Conservation (phyloP, 1,284 basidiomycete genomes). For the Tilletia caries region DNA sequence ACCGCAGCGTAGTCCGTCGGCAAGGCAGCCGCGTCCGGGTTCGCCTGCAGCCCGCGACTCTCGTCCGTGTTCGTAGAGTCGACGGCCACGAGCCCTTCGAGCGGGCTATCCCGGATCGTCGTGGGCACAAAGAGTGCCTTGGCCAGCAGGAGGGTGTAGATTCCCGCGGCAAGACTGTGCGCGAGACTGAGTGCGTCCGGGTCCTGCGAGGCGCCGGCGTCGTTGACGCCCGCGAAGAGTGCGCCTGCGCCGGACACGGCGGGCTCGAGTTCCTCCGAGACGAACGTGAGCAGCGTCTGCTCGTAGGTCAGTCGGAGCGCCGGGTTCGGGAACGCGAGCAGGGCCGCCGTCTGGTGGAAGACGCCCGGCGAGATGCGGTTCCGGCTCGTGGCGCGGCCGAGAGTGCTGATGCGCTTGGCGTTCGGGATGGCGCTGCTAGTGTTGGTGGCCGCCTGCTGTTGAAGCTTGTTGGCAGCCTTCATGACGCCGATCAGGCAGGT, state of each 20-base stretch:
- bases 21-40: conserved; percentile 54
- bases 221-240: conserved; percentile 15
- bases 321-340: conserved; percentile 38
- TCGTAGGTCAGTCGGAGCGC: conserved; percentile 39
- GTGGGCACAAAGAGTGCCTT: conserved; percentile 32
- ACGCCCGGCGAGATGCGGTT: conserved; percentile 33
- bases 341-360: conserved; percentile 29
- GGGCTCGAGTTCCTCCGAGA: conserved; percentile 33
- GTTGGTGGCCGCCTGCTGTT: not conserved
- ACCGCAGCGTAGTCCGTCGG: conserved; percentile 75
- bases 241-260: conserved; percentile 18
- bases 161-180: conserved; percentile 42
- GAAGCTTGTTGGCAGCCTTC: not conserved
- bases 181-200: conserved; percentile 18
- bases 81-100: conserved; percentile 57
- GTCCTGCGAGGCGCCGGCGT: conserved; percentile 16
- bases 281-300: conserved; percentile 39
- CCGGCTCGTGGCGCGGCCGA: conserved; percentile 14
- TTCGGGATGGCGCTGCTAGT: no score
- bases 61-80: conserved; percentile 58
- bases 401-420: not conserved
- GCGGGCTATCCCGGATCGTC: conserved; percentile 37
- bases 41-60: conserved; percentile 34
- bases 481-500: conserved; percentile 7
- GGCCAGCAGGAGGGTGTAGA: conserved; percentile 36